Evolutionary conservation across 1,284 basidiomycete genomes (phyloP), one percentile per base, ranked within the genome.

Genomic region (Amylostereum chailletii): DNA sequence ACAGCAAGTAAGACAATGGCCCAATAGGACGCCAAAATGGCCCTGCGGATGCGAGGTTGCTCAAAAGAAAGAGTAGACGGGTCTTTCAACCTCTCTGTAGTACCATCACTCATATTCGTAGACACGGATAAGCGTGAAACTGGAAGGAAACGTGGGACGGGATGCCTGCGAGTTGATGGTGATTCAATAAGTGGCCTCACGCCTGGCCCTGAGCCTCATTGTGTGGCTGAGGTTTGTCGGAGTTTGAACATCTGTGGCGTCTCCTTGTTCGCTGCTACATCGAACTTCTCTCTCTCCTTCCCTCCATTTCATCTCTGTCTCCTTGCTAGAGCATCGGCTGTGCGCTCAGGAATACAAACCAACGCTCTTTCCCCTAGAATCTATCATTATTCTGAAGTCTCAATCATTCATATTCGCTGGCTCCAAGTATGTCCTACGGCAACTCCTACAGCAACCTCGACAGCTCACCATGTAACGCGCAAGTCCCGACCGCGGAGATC

Each of bases 11-110:
- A 54, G 27, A 94, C 72, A 34, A 90, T 69, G 32, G 76, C 52
- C 76, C 90, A 90, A 63, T 94, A 94, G 0, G 85, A 79, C 4
- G 73, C 64, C 50, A 91, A 71, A 51, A 90, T 81, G 42, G 65
- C 66, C 55, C 81, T 67, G 46, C 82, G 72, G 50, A 72, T 68
- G 42, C 41, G n/a, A 5, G 39, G 26, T 10, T 49, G 42, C 36
- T 57, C 52, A 39, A 57, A 56, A 57, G 52, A 67, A 60, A 29
- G 68, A 66, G 59, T 86, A 76, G 57, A 77, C 79, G 55, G 72
- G 11, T 54, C 50, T 30, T 51, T 57, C 3, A 49, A 30, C 3
- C 10, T 40, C 29, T 11, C 39, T 19, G n/a, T 11, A 27, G 29
- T 19, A 19, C 19, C 19, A 19, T 19, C 19, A 19, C 19, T 19